Conservation (phyloP, 371 early-diverging fungal species). For the Batrachochytrium dendrobatidis region DNA sequence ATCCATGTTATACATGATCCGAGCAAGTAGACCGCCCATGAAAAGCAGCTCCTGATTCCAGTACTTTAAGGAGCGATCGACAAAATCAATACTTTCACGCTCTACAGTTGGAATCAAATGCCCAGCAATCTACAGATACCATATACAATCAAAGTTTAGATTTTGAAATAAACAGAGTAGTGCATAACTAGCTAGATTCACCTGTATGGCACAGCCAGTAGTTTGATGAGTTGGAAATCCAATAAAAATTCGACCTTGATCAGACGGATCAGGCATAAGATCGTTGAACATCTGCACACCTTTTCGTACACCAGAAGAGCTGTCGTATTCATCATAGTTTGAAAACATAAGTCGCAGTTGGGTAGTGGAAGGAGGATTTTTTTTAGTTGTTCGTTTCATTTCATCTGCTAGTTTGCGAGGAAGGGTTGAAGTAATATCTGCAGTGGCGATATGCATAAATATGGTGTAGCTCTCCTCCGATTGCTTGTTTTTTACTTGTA, state of each 20-base stretch:
- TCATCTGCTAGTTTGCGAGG: slow-evolving; percentile 52
- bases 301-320: slow-evolving; percentile 38
- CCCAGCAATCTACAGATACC: slow-evolving; percentile 75
- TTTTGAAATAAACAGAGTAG: too few species aligned
- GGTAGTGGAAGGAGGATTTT: slow-evolving; percentile 72
- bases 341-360: slow-evolving; percentile 65
- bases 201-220: slow-evolving; percentile 70
- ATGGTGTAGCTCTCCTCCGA: slow-evolving; percentile 34
- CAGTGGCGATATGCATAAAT: slow-evolving; percentile 68
- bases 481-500: slow-evolving; percentile 42
- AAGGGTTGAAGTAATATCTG: slow-evolving; percentile 50
- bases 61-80: slow-evolving; percentile 67
- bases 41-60: slow-evolving; percentile 82
- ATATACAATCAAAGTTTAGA: too few species aligned
- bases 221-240: slow-evolving; percentile 88
- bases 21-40: slow-evolving; percentile 63
- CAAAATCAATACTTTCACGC: slow-evolving; percentile 86
- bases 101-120: slow-evolving; percentile 88
- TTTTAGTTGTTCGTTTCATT: slow-evolving; percentile 88
- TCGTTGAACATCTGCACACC: slow-evolving; percentile 52
- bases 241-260: slow-evolving; percentile 82
- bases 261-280: slow-evolving; percentile 42
- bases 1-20: slow-evolving; percentile 75
- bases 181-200: too few species aligned
- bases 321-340: slow-evolving; percentile 64